These are phyloP conservation scores for Globisporangium irregulare DNA, from an alignment of 352 stramenopile genomes.

Conservation along the genomic window DNA sequence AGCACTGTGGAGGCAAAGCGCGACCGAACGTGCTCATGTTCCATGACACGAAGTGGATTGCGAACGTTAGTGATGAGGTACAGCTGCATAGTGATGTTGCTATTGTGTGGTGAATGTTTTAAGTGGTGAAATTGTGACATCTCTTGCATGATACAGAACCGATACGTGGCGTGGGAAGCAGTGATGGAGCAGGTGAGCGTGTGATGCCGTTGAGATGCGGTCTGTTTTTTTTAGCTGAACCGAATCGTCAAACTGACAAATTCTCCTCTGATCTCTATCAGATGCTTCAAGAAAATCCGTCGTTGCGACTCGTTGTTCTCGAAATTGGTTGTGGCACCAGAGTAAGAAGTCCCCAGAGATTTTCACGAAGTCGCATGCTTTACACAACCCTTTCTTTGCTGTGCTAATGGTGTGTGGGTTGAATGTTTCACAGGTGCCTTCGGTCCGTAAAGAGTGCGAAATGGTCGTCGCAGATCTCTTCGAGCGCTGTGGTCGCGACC, in stretches of 20 bases:
- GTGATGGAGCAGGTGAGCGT: slow-evolving; percentile 61
- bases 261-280: slow-evolving; percentile 13
- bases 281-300: slow-evolving; percentile 67
- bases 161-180: slow-evolving; percentile 76
- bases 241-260: background rate
- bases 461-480: slow-evolving; percentile 77
- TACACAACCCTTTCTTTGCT: background rate
- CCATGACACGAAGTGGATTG: slow-evolving; percentile 81
- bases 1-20: slow-evolving; percentile 51
- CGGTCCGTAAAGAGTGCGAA: slow-evolving; percentile 74
- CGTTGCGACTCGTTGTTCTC: slow-evolving; percentile 64
- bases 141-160: slow-evolving; percentile 26
- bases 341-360: slow-evolving; percentile 24
- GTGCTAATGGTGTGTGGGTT: background rate
- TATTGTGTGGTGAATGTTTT: background rate
- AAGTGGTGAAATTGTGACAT: background rate
- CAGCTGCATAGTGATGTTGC: background rate
- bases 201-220: background rate
- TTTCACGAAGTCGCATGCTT: background rate
- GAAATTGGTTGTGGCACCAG: slow-evolving; percentile 81
- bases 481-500: slow-evolving; percentile 40
- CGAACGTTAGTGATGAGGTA: slow-evolving; percentile 68
- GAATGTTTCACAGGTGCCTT: slow-evolving; percentile 49
- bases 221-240: background rate
- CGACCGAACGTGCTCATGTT: slow-evolving; percentile 93